These are phyloP conservation scores for Pseudogymnoascus sp. DNA, from an alignment of 2,329 filamentous ascomycete genomes.

Conservation along the genomic window DNA sequence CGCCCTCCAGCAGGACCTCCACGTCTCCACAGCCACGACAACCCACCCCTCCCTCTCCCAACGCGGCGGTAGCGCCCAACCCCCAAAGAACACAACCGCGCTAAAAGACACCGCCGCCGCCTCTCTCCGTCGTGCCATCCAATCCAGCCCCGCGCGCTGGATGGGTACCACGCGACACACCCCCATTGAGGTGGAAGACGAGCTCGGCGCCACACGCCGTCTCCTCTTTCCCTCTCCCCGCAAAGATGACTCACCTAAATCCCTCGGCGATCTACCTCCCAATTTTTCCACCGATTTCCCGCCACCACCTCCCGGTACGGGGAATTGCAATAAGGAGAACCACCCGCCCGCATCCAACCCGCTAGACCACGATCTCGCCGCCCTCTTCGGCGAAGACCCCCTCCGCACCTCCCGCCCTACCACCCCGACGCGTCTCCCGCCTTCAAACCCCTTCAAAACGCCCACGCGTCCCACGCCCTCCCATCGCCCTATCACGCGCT, in stretches of 20 bases:
- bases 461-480: constrained; percentile 28
- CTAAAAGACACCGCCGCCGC: constrained; percentile 27
- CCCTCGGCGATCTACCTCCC: constrained; percentile 48
- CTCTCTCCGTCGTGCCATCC: constrained; percentile 26
- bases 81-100: constrained; percentile 23
- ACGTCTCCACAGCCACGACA: not conserved
- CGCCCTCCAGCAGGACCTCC: not conserved
- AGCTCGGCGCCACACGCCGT: constrained; percentile 51
- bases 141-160: constrained; percentile 33
- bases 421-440: constrained; percentile 22
- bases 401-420: constrained; percentile 20
- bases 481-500: constrained; percentile 27
- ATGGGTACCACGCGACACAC: constrained; percentile 43
- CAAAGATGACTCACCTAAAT: constrained; percentile 53
- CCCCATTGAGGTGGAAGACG: constrained; percentile 45
- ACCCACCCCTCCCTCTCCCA: constrained; percentile 7
- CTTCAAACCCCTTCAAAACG: constrained; percentile 27
- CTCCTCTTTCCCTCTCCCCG: constrained; percentile 70
- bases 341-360: constrained; percentile 18
- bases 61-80: constrained; percentile 22
- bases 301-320: not conserved
- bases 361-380: constrained; percentile 24
- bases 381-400: constrained; percentile 28
- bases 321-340: constrained; percentile 25
- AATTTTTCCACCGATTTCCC: constrained; percentile 34